Base-by-base conservation (phyloP, 1,139 yeast genomes). In the Kodamaea anthophila region DNA sequence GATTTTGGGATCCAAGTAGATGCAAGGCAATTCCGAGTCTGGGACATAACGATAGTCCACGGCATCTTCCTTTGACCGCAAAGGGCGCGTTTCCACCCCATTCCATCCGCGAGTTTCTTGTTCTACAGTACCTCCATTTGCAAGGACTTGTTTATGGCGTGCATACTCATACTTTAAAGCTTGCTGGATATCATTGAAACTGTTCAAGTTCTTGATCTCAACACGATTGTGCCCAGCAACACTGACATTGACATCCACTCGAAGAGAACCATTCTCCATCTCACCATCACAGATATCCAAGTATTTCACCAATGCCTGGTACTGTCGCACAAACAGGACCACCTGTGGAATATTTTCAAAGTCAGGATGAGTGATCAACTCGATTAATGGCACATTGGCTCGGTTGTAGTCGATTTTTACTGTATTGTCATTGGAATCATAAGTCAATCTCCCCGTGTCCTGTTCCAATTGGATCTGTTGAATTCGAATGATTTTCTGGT, bases 41-140 rank as follows among this genome's bases (percentile, higher is more conserved):
- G 97, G 96, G 68, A 91, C 81, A 50, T 87, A 91, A 46, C 97
- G 64, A 53, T 91, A 91, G 52, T 91, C 98, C 5, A 84, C 71
- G 0, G 86, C 73, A 29, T 75, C 74, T 51, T 88, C 97, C 47
- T 93, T 91, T 3, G 73, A 64, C 50, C 98, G 70, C 30, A 80
- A 55, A 30, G 72, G 67, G 30, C 70, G 65, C 0, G 97, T 88
- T 28, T 55, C 54, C 8, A 50, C 54, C 1, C 96, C 96, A 48
- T 80, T 78, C 96, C 96, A 91, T 10, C 95, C 93, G 45, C 97
- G 68, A 0, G 99, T 93, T 47, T 88, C 95, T 37, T 77, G 75
- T 1, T 34, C 39, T 2, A 78, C 53, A 1, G 45, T 37, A 5
- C 49, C 44, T 1, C 47, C 55, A 7, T 50, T 37, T 32, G 55